Evolutionary conservation across 352 stramenopile species (phyloP).

Genomic region (Pilasporangium apinafurcum): DNA sequence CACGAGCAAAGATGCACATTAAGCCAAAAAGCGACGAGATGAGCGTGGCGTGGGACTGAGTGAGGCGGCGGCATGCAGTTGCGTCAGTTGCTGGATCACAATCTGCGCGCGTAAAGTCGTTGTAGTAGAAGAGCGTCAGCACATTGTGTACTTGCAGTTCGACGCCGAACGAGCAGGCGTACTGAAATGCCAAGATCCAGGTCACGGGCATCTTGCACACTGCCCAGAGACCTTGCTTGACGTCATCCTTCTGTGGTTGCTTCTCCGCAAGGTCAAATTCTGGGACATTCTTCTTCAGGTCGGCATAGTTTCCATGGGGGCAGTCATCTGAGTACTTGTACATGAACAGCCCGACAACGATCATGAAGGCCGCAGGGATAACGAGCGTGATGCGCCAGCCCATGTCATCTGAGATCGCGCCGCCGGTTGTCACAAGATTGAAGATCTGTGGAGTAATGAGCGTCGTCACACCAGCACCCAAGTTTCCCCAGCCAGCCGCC

Average conservation of each 20-base stretch:
- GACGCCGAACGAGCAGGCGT: conserved; percentile 90
- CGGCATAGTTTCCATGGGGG: conserved; percentile 87
- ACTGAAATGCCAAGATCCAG: conserved; percentile 88
- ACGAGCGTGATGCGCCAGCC: conserved; percentile 87
- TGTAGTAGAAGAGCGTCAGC: conserved; percentile 83
- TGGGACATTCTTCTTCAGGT: conserved; percentile 46
- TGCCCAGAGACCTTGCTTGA: conserved; percentile 18
- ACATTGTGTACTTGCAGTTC: conserved; percentile 94
- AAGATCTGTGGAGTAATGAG: conserved; percentile 84
- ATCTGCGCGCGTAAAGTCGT: conserved; percentile 68
- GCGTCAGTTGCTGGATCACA: conserved; percentile 17
- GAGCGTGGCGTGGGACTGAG: conserved; percentile 37
- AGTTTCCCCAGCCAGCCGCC: conserved; percentile 89
- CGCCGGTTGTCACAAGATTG: conserved; percentile 64
- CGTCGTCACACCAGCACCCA: conserved; percentile 83
- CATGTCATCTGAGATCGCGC: conserved; percentile 43
- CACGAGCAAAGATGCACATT: conserved; percentile 90
- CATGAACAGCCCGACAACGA: conserved; percentile 58
- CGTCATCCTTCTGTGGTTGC: conserved; percentile 1
- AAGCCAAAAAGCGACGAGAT: conserved; percentile 90
- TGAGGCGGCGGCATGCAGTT: conserved; percentile 13
- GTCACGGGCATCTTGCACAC: conserved; percentile 53
- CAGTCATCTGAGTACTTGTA: conserved; percentile 84
- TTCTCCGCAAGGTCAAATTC: conserved; percentile 15
- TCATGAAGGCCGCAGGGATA: conserved; percentile 80